Evolutionary conservation across 2,329 filamentous ascomycete species (phyloP).

Genomic region (Acrocalymma vagum): DNA sequence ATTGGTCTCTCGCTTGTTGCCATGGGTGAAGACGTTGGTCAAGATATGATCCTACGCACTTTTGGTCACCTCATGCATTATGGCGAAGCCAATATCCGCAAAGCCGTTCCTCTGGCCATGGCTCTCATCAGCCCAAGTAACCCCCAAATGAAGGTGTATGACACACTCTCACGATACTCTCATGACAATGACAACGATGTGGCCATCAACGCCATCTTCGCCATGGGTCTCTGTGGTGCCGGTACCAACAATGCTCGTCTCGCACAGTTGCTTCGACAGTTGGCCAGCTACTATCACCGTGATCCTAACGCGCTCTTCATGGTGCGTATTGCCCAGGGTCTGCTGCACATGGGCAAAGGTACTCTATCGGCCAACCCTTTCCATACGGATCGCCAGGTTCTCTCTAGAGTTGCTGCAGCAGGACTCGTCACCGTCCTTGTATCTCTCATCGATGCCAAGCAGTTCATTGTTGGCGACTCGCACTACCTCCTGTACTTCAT

Average conservation of each 20-base stretch:
- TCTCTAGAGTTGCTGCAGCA: constrained; percentile 89
- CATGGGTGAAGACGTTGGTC: constrained; percentile 98
- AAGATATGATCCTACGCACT: constrained; percentile 97
- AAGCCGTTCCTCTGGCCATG: constrained; percentile 95
- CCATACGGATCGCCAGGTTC: constrained; percentile 96
- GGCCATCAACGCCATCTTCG: constrained; percentile 97
- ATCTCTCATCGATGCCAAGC: constrained; percentile 94
- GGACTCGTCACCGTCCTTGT: constrained; percentile 90
- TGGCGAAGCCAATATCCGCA: constrained; percentile 95
- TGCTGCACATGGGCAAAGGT: constrained; percentile 99
- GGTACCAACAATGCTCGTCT: constrained; percentile 98
- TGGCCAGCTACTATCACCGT: constrained; percentile 97
- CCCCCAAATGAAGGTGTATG: constrained; percentile 99
- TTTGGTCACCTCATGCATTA: constrained; percentile 99
- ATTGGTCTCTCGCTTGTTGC: constrained; percentile 92
- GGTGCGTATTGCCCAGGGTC: constrained; percentile 97
- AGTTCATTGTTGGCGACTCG: constrained; percentile 74
- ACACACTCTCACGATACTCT: constrained; percentile 95
- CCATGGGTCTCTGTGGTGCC: constrained; percentile 95
- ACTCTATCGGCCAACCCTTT: constrained; percentile 97
- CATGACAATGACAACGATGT: constrained; percentile 99
- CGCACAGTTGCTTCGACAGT: constrained; percentile 90
- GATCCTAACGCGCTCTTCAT: constrained; percentile 98
- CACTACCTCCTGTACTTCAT: constrained; percentile 99
- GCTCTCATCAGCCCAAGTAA: constrained; percentile 96